Base-by-base conservation (phyloP, 768 basidiomycete genomes). In the Lactifluus pinguis region DNA sequence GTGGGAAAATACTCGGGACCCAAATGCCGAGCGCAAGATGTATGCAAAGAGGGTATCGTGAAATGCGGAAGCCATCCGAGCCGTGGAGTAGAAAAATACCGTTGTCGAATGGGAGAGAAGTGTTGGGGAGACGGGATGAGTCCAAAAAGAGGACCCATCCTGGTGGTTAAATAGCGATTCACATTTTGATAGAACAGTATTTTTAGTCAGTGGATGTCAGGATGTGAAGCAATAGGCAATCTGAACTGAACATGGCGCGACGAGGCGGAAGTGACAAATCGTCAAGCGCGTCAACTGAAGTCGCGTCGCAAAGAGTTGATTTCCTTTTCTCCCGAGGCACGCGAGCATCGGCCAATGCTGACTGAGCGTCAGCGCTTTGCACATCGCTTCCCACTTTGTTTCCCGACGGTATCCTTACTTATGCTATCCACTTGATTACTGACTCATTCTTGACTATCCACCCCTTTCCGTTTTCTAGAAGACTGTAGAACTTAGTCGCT, bases 1-100 rank as follows among this genome's bases (percentile, higher is more conserved):
- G 38, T 67, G 45, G 15, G 59, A 69, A 63, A 59, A 71, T 15
- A 55, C 60, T 25, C 55, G 62, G 39, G 61, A 66, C 2, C 60
- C 65, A 21, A 72, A 72, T 6, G 64, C 34, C 14, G 65, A 66
- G 53, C 72, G 70, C 56, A 74, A 59, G 41, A 68, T 51, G 57
- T 73, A 69, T n/a, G 72, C 72, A 55, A 70, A 59, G 29, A 69
- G 62, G 2, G 72, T 69, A 59, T 73, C 71, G 51, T 66, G 69
- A 36, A 73, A 62, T 2, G 69, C 60, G 8, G 67, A 58, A 21
- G 65, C 17, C 61, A 65, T 65, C 29, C 45, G 45, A 21, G 45
- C 13, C 21, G 6, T 34, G 34, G 21, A 38, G 8, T 49, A 41
- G 17, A n/a, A 32, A 51, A 1, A 15, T 13, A 9, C 15, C 1